Conservation (phyloP, 2,329 filamentous ascomycete species). For the Helotiales sp. region DNA sequence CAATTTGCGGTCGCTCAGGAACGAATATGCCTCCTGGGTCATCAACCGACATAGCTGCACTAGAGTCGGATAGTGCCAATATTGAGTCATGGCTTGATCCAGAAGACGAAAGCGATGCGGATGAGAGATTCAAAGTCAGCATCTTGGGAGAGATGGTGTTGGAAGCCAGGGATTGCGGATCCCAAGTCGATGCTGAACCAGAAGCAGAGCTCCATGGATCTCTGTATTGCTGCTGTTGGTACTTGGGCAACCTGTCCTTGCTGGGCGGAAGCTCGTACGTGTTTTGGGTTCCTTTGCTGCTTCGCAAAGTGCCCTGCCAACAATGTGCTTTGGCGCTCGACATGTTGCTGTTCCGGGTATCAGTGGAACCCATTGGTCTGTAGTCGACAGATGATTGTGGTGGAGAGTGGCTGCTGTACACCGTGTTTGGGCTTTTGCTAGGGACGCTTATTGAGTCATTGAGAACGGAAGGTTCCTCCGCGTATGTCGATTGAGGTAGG, state of each 20-base stretch:
- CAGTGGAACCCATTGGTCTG: not conserved
- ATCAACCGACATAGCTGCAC: slow-evolving; percentile 19
- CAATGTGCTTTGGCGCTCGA: slow-evolving; percentile 13
- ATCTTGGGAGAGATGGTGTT: slow-evolving; percentile 38
- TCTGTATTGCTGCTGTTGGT: slow-evolving; percentile 13
- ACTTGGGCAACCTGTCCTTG: slow-evolving; percentile 33
- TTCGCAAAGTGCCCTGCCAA: slow-evolving; percentile 24
- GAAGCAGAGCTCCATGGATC: slow-evolving; percentile 23
- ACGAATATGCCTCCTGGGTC: slow-evolving; percentile 20
- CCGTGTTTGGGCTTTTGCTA: slow-evolving; percentile 23
- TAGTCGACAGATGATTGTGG: slow-evolving; percentile 21
- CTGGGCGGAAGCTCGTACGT: slow-evolving; percentile 11
- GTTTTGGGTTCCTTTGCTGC: slow-evolving; percentile 7
- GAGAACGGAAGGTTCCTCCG: slow-evolving; percentile 12
- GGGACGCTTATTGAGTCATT: slow-evolving; percentile 19
- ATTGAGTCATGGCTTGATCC: slow-evolving; percentile 30
- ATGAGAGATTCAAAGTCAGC: slow-evolving; percentile 30
- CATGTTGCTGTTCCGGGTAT: not conserved
- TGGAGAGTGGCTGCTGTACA: slow-evolving; percentile 27
- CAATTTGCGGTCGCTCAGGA: slow-evolving; percentile 12
- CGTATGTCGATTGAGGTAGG: slow-evolving; percentile 20
- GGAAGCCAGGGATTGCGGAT: slow-evolving; percentile 14
- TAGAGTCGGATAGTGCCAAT: slow-evolving; percentile 26
- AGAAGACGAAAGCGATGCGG: slow-evolving; percentile 26
- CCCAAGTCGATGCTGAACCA: slow-evolving; percentile 20